phyloP scores from a whole-genome alignment of 129 eudicot genomes.

The Helianthus tuberosus region DNA sequence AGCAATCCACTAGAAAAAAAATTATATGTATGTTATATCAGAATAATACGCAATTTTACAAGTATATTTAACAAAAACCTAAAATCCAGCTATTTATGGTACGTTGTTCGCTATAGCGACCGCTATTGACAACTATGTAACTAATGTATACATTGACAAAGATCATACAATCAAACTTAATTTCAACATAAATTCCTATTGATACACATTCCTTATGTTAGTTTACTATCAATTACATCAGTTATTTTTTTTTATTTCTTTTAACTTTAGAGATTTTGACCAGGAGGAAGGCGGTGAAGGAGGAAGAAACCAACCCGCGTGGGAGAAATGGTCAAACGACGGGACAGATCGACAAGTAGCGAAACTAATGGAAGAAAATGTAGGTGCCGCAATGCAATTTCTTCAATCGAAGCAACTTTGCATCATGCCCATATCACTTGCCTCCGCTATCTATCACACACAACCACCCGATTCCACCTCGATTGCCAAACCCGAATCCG shows the following conservation, averaged over 20 bases:
- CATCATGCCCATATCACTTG: slow-evolving; percentile 96
- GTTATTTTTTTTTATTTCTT: not conserved
- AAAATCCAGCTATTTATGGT: too few species aligned
- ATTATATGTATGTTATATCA: too few species aligned
- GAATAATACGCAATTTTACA: too few species aligned
- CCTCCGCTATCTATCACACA: slow-evolving; percentile 88
- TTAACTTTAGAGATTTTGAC: slow-evolving; percentile 12
- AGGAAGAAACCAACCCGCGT: slow-evolving; percentile 82
- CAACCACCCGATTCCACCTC: slow-evolving; percentile 76
- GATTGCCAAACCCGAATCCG: slow-evolving; percentile 68
- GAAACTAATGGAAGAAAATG: slow-evolving; percentile 94
- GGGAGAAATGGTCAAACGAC: slow-evolving; percentile 99
- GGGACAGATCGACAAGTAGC: slow-evolving; percentile 97
- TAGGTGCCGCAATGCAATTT: slow-evolving; percentile 97
- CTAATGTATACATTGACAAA: too few species aligned
- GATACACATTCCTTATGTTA: too few species aligned
- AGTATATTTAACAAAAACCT: too few species aligned
- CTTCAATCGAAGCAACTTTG: slow-evolving; percentile 98
- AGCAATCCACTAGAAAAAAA: too few species aligned
- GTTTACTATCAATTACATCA: too few species aligned
- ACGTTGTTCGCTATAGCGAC: too few species aligned
- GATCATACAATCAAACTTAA: too few species aligned
- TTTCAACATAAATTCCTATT: too few species aligned
- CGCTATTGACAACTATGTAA: too few species aligned
- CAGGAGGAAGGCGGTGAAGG: slow-evolving; percentile 80